Evolutionary conservation across 495 filamentous ascomycete species (phyloP), one percentile per base, ranked within the genome.

Genomic region (Aspergillus baeticus): DNA sequence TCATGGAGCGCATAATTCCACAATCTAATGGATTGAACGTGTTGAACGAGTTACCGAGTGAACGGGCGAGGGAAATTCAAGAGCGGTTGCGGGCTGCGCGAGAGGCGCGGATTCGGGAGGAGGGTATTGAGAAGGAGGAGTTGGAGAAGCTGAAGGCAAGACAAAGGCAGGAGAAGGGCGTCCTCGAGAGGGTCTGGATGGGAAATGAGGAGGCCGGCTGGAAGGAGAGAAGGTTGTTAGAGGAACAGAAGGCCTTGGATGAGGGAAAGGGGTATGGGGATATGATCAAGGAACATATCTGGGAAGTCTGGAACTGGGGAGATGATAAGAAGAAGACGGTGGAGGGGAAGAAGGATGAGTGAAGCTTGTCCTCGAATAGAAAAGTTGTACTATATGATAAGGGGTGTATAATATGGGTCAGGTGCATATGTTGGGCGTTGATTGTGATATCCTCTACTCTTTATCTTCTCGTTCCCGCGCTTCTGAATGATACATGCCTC

Each of bases 201-300:
- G 87, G 82, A 8, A 77, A 80, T 51, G 83, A 86, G 69, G 69
- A 63, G 41, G 76, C 78, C 39, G 84, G 81, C 46, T 94, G 90
- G 91, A 87, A 87, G 78, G 81, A 83, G 71, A 81, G 80, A 77
- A 71, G 91, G 63, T 61, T 89, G 59, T 67, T 74, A 69, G 81
- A 87, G 77, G 88, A 92, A 69, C 78, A 78, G 74, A 77, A 90
- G 74, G 84, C 84, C 52, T 60, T 92, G 64, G 84, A 86, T 62
- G 83, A 87, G 54, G 92, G 92, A 17, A 88, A 84, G 70, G 88
- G 90, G 22, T 92, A 93, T 78, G 83, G 82, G 14, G 86, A 83
- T 63, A 73, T 96, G 71, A 96, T 96, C 59, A 79, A 81, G 70
- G 88, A 92, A 61, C 87, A 93, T 80, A 81, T 96, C 38, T 85